Percentiles rank a stretch among this genome's conserved stretches.
These are phyloP conservation scores for Diphasiastrum complanatum DNA, from an alignment of 83 land plant genomes.

Conservation along the genomic window DNA sequence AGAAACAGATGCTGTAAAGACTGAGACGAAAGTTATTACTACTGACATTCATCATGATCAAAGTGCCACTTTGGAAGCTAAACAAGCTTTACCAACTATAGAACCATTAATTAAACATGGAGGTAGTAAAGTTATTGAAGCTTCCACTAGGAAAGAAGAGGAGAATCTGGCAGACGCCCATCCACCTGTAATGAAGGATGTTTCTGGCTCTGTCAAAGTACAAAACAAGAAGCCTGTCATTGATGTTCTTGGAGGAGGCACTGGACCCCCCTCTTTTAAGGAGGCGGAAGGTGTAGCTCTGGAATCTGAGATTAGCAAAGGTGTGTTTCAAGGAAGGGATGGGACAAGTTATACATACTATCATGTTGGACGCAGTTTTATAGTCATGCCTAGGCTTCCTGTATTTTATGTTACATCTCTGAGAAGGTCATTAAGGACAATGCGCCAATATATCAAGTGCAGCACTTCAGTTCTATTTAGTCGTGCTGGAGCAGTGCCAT, in stretches of 20 bases:
- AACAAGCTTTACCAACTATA: constrained; percentile 11
- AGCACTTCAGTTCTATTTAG: no score
- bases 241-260: constrained; percentile 29
- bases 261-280: constrained; percentile 28
- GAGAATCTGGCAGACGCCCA: constrained; percentile 9
- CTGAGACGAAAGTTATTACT: neutral
- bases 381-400: neutral
- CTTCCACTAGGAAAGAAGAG: constrained; percentile 20
- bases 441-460: no score
- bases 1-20: neutral
- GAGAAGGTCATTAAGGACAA: no score
- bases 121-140: constrained; percentile 4
- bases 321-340: constrained; percentile 30
- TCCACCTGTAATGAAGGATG: neutral
- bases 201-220: neutral
- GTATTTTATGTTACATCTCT: neutral
- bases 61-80: constrained; percentile 9
- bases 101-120: neutral
- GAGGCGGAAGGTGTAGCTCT: constrained; percentile 35
- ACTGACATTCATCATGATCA: constrained; percentile 36
- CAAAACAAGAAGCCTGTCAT: neutral
- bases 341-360: constrained; percentile 1
- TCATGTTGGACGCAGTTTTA: constrained; percentile 14
- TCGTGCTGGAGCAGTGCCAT: no score
- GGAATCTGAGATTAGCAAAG: constrained; percentile 43